A percentile compares a stretch with the other conserved stretches of the same genome.
These are phyloP conservation scores for Chondrostereum purpureum DNA, from an alignment of 1,284 basidiomycete genomes.

Conservation along the genomic window DNA sequence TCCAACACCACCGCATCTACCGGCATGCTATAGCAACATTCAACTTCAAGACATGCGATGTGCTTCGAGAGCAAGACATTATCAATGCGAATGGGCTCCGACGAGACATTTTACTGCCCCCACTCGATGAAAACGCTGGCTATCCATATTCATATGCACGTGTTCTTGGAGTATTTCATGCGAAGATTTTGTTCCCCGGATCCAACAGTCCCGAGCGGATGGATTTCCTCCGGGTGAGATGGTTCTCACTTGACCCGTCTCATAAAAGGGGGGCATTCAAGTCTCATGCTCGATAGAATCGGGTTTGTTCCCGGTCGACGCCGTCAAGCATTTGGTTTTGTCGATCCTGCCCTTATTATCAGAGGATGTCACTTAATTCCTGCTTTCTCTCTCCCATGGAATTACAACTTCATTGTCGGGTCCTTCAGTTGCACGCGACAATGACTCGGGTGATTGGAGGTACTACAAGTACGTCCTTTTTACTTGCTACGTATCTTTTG, in stretches of 20 bases:
- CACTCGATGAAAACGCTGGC: constrained; percentile 8
- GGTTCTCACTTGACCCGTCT: constrained; percentile 16
- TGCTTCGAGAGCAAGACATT: constrained; percentile 19
- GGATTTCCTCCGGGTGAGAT: constrained; percentile 21
- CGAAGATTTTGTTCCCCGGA: constrained; percentile 11
- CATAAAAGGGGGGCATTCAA: constrained; percentile 12
- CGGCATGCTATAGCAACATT: constrained; percentile 16
- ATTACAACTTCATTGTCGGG: too few species aligned
- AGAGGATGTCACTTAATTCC: constrained; percentile 20
- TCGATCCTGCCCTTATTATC: constrained; percentile 17
- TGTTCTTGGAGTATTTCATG: constrained; percentile 16
- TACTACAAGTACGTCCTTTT: too few species aligned
- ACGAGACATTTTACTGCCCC: constrained; percentile 16
- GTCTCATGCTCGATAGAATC: constrained; percentile 11
- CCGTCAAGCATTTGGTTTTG: constrained; percentile 18
- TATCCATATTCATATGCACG: constrained; percentile 13
- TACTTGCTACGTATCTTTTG: too few species aligned
- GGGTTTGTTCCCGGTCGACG: constrained; percentile 16
- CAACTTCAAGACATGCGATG: constrained; percentile 25
- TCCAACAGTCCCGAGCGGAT: constrained; percentile 19
- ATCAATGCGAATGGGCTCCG: constrained; percentile 15
- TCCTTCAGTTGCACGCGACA: too few species aligned
- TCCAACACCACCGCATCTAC: too few species aligned
- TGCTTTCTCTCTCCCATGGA: too few species aligned
- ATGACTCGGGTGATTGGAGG: too few species aligned